A percentile compares a stretch with the other conserved stretches of the same genome.
Conservation (phyloP, 495 filamentous ascomycete species). For the Beverwykella pulmonaria region DNA sequence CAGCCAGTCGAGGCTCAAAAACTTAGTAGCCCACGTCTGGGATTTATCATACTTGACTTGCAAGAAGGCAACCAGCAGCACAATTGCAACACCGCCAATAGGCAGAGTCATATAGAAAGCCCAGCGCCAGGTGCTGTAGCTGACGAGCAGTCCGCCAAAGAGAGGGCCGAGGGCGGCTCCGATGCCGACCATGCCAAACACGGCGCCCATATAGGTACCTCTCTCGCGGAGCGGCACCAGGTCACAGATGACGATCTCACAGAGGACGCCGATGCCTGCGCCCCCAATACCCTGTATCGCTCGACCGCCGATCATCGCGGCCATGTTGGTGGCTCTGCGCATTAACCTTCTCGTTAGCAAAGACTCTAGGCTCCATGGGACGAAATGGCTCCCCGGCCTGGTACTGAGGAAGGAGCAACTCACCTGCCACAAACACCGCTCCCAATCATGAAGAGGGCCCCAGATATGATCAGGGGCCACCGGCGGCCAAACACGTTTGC, state of each 20-base stretch:
- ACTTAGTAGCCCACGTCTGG: background rate
- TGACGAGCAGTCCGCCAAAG: conserved; percentile 44
- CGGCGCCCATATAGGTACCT: conserved; percentile 43
- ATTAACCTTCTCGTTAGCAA: no score
- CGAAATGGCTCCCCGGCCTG: background rate
- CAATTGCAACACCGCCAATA: conserved; percentile 11
- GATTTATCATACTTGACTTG: conserved; percentile 18
- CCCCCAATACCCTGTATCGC: no score
- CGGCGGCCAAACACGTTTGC: conserved; percentile 31
- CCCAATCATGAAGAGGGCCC: conserved; percentile 27
- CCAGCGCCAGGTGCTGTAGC: conserved; percentile 33
- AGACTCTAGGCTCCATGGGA: no score
- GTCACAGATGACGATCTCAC: conserved; percentile 50
- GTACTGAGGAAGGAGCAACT: background rate
- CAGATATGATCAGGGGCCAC: conserved; percentile 9
- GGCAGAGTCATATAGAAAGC: conserved; percentile 36
- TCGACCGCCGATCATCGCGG: no score
- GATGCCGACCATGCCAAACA: conserved; percentile 37
- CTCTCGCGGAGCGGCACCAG: conserved; percentile 49
- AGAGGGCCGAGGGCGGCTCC: conserved; percentile 48
- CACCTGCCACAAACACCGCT: conserved; percentile 24
- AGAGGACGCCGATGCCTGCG: no score
- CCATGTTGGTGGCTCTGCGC: no score
- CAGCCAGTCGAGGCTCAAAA: conserved; percentile 21
- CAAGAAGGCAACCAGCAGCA: conserved; percentile 21